Percentiles rank a stretch among this genome's conserved stretches.
phyloP scores from a whole-genome alignment of 768 basidiomycete genomes.

The Pisolithus tinctorius region DNA sequence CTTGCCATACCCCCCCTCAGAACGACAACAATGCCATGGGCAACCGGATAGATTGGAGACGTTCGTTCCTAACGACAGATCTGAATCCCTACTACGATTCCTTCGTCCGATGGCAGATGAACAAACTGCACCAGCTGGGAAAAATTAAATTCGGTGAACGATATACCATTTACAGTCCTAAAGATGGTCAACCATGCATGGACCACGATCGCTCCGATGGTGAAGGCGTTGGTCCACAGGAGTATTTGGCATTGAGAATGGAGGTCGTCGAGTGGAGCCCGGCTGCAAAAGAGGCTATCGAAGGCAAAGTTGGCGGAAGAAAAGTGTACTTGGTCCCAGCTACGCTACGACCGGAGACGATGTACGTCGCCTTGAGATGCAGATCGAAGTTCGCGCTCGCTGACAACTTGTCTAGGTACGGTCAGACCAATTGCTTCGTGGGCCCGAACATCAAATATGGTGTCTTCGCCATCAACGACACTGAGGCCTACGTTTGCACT shows the following conservation, averaged over 20 bases:
- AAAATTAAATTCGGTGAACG: conserved; percentile 98
- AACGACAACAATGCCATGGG: conserved; percentile 80
- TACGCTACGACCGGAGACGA: conserved; percentile 93
- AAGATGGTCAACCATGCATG: conserved; percentile 99
- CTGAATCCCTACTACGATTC: conserved; percentile 96
- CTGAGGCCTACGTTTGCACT: conserved; percentile 85
- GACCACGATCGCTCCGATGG: conserved; percentile 97
- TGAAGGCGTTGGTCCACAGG: conserved; percentile 91
- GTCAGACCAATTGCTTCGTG: conserved; percentile 97
- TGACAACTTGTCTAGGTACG: conserved; percentile 56
- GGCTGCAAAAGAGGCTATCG: conserved; percentile 56
- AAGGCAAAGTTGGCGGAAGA: conserved; percentile 63
- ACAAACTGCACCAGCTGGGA: conserved; percentile 77
- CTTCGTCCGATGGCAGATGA: conserved; percentile 98
- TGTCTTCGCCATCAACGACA: conserved; percentile 80
- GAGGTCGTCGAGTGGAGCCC: conserved; percentile 82
- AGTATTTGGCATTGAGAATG: conserved; percentile 95
- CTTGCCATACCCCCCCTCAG: conserved; percentile 22
- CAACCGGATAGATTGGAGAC: conserved; percentile 97
- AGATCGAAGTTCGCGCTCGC: neutral
- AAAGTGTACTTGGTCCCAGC: conserved; percentile 93
- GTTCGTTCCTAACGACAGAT: conserved; percentile 89
- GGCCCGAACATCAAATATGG: conserved; percentile 88
- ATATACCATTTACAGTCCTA: conserved; percentile 97
- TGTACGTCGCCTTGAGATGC: conserved; percentile 43